Evolutionary conservation across 768 basidiomycete species (phyloP).

Genomic region (Suillus paluster): DNA sequence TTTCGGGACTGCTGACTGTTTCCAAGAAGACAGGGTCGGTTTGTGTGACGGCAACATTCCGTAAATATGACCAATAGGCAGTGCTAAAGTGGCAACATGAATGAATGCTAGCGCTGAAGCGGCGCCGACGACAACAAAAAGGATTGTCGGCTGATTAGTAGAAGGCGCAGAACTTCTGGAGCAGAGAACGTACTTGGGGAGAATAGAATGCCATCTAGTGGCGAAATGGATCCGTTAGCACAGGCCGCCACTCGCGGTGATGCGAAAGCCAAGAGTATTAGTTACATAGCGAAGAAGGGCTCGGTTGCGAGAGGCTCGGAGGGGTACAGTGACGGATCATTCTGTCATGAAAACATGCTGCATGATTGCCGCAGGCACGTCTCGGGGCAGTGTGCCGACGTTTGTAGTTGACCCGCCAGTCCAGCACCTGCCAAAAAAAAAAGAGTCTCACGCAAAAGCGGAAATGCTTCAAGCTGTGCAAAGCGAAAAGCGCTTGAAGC

Average conservation of each 20-base stretch:
- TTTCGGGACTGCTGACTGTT: not conserved
- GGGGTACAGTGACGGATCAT: constrained; percentile 7
- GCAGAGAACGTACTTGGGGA: not conserved
- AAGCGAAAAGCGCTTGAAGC: not conserved
- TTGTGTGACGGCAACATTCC: not conserved
- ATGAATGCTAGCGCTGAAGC: not conserved
- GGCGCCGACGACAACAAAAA: not conserved
- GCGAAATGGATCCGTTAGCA: not conserved
- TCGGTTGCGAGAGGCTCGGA: constrained; percentile 8
- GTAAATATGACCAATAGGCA: not conserved
- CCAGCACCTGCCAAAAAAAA: constrained; percentile 10
- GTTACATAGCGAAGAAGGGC: not conserved
- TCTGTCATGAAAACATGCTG: constrained; percentile 1
- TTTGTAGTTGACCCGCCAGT: constrained; percentile 1
- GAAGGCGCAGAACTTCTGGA: not conserved
- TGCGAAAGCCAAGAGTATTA: too few relatives aligned
- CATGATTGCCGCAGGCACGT: not conserved
- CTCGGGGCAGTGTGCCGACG: constrained; percentile 10
- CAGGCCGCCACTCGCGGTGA: too few relatives aligned
- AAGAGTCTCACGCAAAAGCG: constrained; percentile 4
- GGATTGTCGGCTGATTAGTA: not conserved
- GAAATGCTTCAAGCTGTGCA: constrained; percentile 1
- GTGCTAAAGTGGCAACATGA: not conserved
- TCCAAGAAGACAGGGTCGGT: not conserved
- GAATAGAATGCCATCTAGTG: not conserved